Percentiles rank a stretch among this genome's conserved stretches.
phyloP scores from a whole-genome alignment of 192 early-diverging fungal genomes.

The Coemansia guatemalensis region DNA sequence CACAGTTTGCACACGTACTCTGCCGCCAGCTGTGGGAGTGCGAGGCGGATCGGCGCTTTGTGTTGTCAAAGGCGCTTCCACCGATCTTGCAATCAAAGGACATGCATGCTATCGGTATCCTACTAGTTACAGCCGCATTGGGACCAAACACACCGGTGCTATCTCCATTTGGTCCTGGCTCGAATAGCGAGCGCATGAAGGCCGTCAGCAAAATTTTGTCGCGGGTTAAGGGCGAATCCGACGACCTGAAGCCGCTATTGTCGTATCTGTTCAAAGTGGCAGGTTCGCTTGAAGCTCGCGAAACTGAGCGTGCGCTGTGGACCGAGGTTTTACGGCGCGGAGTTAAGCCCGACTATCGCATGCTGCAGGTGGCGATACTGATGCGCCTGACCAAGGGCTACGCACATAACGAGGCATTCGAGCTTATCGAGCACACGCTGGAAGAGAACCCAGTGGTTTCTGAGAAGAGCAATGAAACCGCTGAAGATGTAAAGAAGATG shows the following conservation, averaged over 20 bases:
- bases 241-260: slow-evolving; percentile 10
- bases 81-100: slow-evolving; percentile 7
- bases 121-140: slow-evolving; percentile 23
- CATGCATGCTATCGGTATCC: slow-evolving; percentile 18
- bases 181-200: slow-evolving; percentile 13
- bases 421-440: slow-evolving; percentile 23
- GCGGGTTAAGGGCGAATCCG: not conserved
- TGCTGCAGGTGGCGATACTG: slow-evolving; percentile 15
- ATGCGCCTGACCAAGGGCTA: slow-evolving; percentile 14
- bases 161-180: slow-evolving; percentile 23
- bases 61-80: slow-evolving; percentile 17
- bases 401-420: slow-evolving; percentile 14
- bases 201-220: slow-evolving; percentile 10
- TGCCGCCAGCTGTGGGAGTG: slow-evolving; percentile 23
- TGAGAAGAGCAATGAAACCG: not conserved
- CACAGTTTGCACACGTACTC: slow-evolving; percentile 24
- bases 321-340: slow-evolving; percentile 38
- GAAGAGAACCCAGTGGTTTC: slow-evolving; percentile 1
- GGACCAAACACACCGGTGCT: slow-evolving; percentile 19
- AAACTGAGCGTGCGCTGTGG: slow-evolving; percentile 27
- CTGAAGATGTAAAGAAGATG: not conserved
- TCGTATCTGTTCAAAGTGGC: slow-evolving; percentile 27
- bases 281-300: slow-evolving; percentile 12
- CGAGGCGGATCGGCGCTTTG: slow-evolving; percentile 13
- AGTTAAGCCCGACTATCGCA: slow-evolving; percentile 11